These are phyloP conservation scores for Chlorella sp. DNA, from an alignment of 139 green algal genomes.

Conservation along the genomic window DNA sequence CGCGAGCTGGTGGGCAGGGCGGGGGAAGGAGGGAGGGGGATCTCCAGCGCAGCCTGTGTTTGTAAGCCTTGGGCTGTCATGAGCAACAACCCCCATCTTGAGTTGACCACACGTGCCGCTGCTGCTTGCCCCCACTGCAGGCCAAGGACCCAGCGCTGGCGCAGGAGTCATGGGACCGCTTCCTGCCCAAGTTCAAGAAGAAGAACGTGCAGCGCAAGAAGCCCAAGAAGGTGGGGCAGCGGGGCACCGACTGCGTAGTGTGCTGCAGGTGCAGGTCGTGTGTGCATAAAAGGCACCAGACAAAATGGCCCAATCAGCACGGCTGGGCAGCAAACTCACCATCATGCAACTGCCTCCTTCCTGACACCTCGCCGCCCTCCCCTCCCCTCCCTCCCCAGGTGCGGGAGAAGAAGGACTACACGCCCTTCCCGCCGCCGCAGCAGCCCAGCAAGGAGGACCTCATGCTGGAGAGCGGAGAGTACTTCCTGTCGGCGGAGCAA, in stretches of 20 bases:
- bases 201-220: slow-evolving; percentile 97
- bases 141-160: slow-evolving; percentile 31
- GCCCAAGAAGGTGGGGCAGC: slow-evolving; percentile 60
- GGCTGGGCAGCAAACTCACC: no score
- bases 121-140: no score
- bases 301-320: no score
- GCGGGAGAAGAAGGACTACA: slow-evolving; percentile 88
- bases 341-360: neutral
- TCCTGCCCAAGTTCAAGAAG: slow-evolving; percentile 99
- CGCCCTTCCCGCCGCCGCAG: slow-evolving; percentile 96
- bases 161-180: slow-evolving; percentile 97
- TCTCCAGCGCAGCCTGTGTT: no score
- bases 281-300: no score
- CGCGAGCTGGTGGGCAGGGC: slow-evolving; percentile 76
- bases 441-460: slow-evolving; percentile 91
- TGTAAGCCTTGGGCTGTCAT: no score
- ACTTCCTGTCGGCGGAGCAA: slow-evolving; percentile 90
- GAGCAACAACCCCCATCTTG: no score
- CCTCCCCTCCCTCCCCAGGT: slow-evolving; percentile 14
- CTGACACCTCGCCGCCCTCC: neutral
- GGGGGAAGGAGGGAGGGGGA: no score
- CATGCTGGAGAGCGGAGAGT: slow-evolving; percentile 95
- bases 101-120: neutral
- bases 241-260: no score
- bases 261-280: no score